phyloP scores from a whole-genome alignment of 306 rosid genomes.

The Mimosa bimucronata region DNA sequence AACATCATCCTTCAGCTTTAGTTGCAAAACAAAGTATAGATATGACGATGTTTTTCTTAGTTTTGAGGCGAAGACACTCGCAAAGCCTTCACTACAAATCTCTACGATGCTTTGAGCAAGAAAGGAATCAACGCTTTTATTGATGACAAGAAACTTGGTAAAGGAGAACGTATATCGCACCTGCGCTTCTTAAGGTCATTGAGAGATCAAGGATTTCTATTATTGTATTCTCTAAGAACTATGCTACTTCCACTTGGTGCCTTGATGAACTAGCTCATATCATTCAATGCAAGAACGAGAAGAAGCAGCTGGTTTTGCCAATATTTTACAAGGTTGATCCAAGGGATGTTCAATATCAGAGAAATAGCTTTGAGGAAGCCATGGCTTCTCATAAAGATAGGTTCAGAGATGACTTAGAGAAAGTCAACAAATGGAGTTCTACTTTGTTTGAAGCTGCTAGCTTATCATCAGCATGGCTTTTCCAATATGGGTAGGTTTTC shows the following conservation, averaged over 20 bases:
- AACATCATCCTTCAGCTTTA: background rate
- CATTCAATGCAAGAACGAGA: background rate
- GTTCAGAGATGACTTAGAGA: background rate
- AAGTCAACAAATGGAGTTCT: background rate
- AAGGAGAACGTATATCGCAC: background rate
- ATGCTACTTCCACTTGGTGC: background rate
- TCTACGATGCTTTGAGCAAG: background rate
- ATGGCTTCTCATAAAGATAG: background rate
- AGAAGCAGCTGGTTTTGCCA: background rate
- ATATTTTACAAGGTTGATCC: background rate
- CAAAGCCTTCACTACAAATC: background rate
- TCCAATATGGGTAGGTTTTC: background rate
- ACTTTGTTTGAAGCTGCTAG: background rate
- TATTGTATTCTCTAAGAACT: background rate
- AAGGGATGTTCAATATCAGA: background rate
- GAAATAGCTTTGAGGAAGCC: background rate
- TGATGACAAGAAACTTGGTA: background rate
- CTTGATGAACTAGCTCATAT: background rate
- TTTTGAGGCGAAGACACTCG: background rate
- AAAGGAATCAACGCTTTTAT: background rate
- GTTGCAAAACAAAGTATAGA: background rate
- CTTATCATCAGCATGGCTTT: background rate
- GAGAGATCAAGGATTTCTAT: background rate
- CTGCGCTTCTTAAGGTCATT: background rate
- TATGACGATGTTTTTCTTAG: background rate